Evolutionary conservation across 768 basidiomycete species (phyloP).

Genomic region (Suillus variegatus): DNA sequence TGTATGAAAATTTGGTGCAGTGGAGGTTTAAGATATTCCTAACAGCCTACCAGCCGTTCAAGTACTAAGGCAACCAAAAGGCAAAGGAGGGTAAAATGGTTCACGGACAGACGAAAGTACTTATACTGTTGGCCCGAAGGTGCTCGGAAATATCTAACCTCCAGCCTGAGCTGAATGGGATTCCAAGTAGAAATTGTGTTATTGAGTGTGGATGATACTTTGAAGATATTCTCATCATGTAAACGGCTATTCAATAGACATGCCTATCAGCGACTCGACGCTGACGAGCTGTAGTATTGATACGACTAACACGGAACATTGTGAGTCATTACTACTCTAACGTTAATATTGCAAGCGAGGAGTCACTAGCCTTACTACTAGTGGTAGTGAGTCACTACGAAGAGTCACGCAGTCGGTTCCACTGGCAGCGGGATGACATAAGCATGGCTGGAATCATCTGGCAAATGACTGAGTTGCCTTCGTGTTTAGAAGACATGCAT

Average conservation of each 20-base stretch:
- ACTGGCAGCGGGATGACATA: too few species aligned
- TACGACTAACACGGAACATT: too few species aligned
- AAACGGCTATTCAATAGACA: not conserved
- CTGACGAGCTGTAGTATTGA: too few species aligned
- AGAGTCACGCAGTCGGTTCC: too few species aligned
- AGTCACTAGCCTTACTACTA: too few species aligned
- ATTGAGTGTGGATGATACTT: too few species aligned
- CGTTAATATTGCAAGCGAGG: too few species aligned
- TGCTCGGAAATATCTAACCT: not conserved
- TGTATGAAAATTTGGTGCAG: not conserved
- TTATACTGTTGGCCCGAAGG: not conserved
- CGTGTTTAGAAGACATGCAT: too few species aligned
- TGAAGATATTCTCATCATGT: not conserved
- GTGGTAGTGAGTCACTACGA: too few species aligned
- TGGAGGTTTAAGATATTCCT: not conserved
- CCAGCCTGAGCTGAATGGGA: too few species aligned
- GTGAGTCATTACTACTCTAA: too few species aligned
- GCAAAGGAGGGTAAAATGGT: not conserved
- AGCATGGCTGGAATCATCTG: not conserved
- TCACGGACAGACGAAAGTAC: not conserved
- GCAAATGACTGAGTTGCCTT: not conserved
- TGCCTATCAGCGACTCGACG: not conserved
- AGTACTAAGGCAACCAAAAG: not conserved
- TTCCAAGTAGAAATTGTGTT: too few species aligned
- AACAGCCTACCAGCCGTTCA: not conserved